Evolutionary conservation across 129 eudicot genomes (phyloP).

Genomic region (Erigeron canadensis): DNA sequence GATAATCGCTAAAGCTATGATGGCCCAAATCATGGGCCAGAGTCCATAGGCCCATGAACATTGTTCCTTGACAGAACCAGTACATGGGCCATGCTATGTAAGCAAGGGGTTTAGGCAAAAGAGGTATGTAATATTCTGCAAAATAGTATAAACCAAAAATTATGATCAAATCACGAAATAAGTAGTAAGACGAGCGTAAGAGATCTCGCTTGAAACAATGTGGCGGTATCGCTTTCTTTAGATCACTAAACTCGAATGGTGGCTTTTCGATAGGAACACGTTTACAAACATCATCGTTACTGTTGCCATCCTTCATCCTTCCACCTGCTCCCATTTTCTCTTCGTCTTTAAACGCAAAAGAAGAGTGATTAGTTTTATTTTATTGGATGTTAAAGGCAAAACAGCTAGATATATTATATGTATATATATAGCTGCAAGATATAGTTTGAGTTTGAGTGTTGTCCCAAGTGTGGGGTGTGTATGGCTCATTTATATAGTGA

Average conservation of each 20-base stretch:
- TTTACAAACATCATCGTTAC: conserved; percentile 1
- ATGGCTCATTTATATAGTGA: too few species aligned
- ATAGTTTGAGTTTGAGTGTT: too few species aligned
- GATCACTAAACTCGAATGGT: conserved; percentile 33
- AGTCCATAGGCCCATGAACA: conserved; percentile 34
- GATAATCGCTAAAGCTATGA: conserved; percentile 38
- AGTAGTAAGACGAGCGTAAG: conserved; percentile 17
- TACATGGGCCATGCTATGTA: conserved; percentile 41
- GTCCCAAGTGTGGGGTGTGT: too few species aligned
- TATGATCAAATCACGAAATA: conserved; percentile 27
- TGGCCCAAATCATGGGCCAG: conserved; percentile 44
- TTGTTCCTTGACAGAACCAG: conserved; percentile 38
- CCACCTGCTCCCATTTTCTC: conserved; percentile 22
- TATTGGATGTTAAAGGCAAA: too few species aligned
- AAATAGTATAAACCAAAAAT: conserved; percentile 25
- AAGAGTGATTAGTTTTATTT: too few species aligned
- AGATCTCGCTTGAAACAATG: conserved; percentile 41
- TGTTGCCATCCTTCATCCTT: conserved; percentile 11
- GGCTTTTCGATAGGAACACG: conserved; percentile 36
- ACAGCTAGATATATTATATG: too few species aligned
- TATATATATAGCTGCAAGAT: too few species aligned
- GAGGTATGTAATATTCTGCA: conserved; percentile 27
- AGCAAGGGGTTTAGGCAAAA: conserved; percentile 26
- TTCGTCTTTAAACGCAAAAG: too few species aligned
- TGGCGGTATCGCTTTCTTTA: conserved; percentile 41